Evolutionary conservation across 1,284 basidiomycete genomes (phyloP).

Genomic region (Trichosporon sp.): DNA sequence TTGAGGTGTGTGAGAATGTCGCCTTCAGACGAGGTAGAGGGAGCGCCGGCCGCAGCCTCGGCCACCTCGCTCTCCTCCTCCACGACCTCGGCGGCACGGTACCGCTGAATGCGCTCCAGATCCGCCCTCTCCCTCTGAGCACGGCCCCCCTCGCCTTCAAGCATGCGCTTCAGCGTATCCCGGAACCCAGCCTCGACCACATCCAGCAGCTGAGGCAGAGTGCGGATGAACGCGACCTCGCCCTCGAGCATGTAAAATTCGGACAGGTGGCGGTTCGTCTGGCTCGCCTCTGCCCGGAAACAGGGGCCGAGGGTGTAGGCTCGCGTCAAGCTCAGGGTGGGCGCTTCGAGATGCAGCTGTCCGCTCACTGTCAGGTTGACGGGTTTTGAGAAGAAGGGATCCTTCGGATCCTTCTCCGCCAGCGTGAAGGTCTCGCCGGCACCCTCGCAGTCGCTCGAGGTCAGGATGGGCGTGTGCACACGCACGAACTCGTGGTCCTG

Average conservation of each 20-base stretch:
- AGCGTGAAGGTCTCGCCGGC: slow-evolving; percentile 90
- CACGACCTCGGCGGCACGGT: slow-evolving; percentile 8
- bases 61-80: background rate
- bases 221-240: slow-evolving; percentile 71
- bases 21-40: background rate
- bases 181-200: slow-evolving; percentile 67
- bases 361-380: slow-evolving; percentile 93
- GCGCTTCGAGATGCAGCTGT: slow-evolving; percentile 91
- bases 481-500: slow-evolving; percentile 77
- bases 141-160: slow-evolving; percentile 30
- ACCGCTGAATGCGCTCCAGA: slow-evolving; percentile 26
- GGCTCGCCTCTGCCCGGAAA: slow-evolving; percentile 88
- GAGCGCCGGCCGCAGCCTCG: background rate
- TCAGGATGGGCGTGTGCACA: slow-evolving; percentile 83
- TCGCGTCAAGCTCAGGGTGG: slow-evolving; percentile 73
- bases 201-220: slow-evolving; percentile 64
- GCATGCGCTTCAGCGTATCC: slow-evolving; percentile 33
- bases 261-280: slow-evolving; percentile 87
- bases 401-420: slow-evolving; percentile 30
- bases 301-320: slow-evolving; percentile 89
- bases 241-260: slow-evolving; percentile 99
- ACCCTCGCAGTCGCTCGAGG: slow-evolving; percentile 88
- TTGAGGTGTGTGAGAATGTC: slow-evolving; percentile 37
- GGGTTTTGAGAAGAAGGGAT: slow-evolving; percentile 55
- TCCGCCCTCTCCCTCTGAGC: slow-evolving; percentile 39